Evolutionary conservation across 2,329 filamentous ascomycete genomes (phyloP).

Genomic region (Apiospora koreana): DNA sequence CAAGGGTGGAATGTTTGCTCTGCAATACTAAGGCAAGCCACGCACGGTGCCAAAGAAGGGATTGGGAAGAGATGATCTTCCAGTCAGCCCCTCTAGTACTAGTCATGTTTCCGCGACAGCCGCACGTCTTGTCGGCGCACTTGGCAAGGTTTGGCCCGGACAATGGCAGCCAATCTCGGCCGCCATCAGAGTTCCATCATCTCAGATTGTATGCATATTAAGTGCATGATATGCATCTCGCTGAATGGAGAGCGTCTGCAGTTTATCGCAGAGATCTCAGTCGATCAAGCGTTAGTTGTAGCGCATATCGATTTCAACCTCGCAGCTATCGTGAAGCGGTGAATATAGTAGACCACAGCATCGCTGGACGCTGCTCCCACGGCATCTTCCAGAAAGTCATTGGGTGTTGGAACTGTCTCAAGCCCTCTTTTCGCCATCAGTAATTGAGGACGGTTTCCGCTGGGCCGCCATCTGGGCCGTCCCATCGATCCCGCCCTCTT

Average conservation of each 20-base stretch:
- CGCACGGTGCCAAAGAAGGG: not conserved
- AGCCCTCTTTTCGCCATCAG: too few species aligned
- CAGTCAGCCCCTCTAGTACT: not conserved
- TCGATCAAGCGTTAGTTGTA: too few species aligned
- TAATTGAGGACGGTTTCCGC: not conserved
- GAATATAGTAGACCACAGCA: too few species aligned
- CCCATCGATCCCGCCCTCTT: not conserved
- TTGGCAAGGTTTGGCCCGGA: not conserved
- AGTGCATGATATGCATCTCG: not conserved
- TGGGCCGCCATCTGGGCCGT: not conserved
- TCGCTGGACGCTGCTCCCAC: too few species aligned
- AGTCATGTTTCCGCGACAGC: not conserved
- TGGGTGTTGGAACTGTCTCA: too few species aligned
- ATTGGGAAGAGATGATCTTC: not conserved
- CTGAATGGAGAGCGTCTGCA: too few species aligned
- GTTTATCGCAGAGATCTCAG: too few species aligned
- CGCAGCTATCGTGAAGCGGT: too few species aligned
- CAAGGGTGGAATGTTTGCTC: not conserved
- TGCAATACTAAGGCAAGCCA: not conserved
- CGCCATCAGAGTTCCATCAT: not conserved
- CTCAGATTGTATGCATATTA: not conserved
- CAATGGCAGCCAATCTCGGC: not conserved
- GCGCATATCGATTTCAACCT: too few species aligned
- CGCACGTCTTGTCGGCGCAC: not conserved
- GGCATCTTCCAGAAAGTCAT: too few species aligned